These are phyloP conservation scores for Pyrus communis DNA, from an alignment of 306 rosid species.

Conservation along the genomic window DNA sequence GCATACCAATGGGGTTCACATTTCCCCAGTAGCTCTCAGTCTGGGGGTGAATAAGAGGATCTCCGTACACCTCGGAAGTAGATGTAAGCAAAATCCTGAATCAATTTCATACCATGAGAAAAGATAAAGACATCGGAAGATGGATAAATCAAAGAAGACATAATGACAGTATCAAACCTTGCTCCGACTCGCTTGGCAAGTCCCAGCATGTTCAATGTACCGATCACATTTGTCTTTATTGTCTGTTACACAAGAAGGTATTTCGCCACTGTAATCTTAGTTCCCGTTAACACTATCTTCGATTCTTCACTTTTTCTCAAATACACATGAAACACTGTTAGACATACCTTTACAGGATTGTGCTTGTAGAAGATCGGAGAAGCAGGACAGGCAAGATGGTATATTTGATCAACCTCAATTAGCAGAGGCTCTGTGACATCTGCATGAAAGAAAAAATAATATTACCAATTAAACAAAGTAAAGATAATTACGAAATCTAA, in stretches of 20 bases:
- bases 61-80: constrained; percentile 96
- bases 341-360: constrained; percentile 85
- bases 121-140: constrained; percentile 4
- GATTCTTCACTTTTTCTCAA: neutral
- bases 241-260: constrained; percentile 46
- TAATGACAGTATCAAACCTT: constrained; percentile 40
- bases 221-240: constrained; percentile 93
- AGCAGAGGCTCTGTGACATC: constrained; percentile 86
- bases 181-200: constrained; percentile 99
- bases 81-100: constrained; percentile 95
- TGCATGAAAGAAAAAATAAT: constrained; percentile 10
- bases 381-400: constrained; percentile 96
- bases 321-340: neutral
- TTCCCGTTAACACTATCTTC: neutral
- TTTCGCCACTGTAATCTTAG: neutral
- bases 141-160: neutral
- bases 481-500: neutral
- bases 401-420: constrained; percentile 91
- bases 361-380: constrained; percentile 95
- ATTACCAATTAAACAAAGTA: neutral
- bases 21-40: constrained; percentile 95
- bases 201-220: constrained; percentile 97
- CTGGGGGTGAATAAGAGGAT: constrained; percentile 96
- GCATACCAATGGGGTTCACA: constrained; percentile 88
- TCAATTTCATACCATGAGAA: constrained; percentile 22